Evolutionary conservation across 139 green algal genomes (phyloP).

Genomic region (Micractinium conductrix): DNA sequence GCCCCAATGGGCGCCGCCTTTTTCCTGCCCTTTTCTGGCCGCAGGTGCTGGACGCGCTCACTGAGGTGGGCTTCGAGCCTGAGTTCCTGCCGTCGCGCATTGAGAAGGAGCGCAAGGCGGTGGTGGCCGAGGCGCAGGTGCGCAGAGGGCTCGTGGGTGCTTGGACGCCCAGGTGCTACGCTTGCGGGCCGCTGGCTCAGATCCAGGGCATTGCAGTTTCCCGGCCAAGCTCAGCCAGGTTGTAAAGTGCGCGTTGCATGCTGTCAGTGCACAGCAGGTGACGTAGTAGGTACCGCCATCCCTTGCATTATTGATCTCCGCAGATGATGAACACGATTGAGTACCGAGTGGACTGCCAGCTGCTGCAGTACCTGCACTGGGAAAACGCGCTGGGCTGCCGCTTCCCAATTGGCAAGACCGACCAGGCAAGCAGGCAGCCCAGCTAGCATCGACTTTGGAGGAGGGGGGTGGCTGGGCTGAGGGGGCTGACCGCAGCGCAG

Average conservation of each 20-base stretch:
- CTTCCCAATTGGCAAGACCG: slow-evolving; percentile 97
- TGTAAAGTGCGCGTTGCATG: no score
- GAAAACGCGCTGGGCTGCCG: slow-evolving; percentile 95
- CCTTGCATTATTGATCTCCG: no score
- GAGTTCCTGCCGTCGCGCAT: slow-evolving; percentile 90
- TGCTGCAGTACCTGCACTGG: slow-evolving; percentile 95
- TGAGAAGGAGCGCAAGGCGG: slow-evolving; percentile 97
- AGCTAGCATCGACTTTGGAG: no score
- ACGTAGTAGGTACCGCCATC: no score
- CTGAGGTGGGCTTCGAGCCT: slow-evolving; percentile 92
- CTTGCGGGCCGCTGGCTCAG: no score
- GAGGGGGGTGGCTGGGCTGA: no score
- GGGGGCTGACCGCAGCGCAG: not conserved
- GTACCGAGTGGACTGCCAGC: slow-evolving; percentile 99
- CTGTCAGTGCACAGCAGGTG: no score
- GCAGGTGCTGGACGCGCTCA: slow-evolving; percentile 92
- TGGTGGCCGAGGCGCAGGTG: slow-evolving; percentile 92
- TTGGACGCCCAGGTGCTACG: no score
- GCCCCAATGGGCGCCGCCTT: not conserved
- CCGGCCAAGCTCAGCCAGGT: no score
- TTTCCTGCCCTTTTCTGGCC: not conserved
- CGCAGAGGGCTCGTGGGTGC: not conserved
- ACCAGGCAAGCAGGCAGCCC: slow-evolving; percentile 64
- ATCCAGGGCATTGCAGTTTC: no score
- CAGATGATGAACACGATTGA: slow-evolving; percentile 99